These are phyloP conservation scores for Blastobotrys illinoisensis DNA, from an alignment of 1,139 yeast genomes.

Conservation along the genomic window DNA sequence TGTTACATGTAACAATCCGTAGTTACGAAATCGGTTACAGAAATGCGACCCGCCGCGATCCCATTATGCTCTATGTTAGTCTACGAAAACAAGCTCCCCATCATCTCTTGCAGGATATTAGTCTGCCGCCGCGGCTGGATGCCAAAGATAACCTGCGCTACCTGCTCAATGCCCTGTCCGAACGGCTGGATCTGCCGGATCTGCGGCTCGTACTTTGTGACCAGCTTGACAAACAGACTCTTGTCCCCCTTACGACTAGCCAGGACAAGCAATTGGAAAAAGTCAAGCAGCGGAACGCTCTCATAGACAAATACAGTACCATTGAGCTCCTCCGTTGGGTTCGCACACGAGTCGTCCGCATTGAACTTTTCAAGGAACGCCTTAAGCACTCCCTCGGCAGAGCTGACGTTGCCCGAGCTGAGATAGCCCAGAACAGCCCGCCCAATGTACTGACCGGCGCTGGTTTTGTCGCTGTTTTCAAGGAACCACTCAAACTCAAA, in stretches of 20 bases:
- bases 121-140: conserved; percentile 51
- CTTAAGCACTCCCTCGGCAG: conserved; percentile 43
- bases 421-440: conserved; percentile 69
- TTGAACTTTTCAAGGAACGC: conserved; percentile 38
- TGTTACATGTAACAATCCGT: neutral
- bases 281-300: conserved; percentile 47
- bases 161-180: conserved; percentile 25
- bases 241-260: conserved; percentile 52
- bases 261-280: conserved; percentile 61
- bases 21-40: neutral
- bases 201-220: conserved; percentile 47
- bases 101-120: conserved; percentile 74
- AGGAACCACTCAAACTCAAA: conserved; percentile 55
- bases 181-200: conserved; percentile 41
- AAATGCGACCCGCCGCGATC: no score
- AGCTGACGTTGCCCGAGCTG: conserved; percentile 56
- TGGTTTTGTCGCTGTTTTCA: conserved; percentile 30
- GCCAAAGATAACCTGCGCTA: conserved; percentile 54
- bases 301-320: conserved; percentile 27
- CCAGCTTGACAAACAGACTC: conserved; percentile 48
- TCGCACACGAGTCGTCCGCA: conserved; percentile 9
- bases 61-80: neutral
- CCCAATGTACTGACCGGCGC: conserved; percentile 49
- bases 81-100: conserved; percentile 64
- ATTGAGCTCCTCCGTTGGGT: conserved; percentile 14